Percentiles rank a stretch among this genome's conserved stretches.
phyloP scores from a whole-genome alignment of 2,329 filamentous ascomycete genomes.

The Chrysoporthe puriensis region DNA sequence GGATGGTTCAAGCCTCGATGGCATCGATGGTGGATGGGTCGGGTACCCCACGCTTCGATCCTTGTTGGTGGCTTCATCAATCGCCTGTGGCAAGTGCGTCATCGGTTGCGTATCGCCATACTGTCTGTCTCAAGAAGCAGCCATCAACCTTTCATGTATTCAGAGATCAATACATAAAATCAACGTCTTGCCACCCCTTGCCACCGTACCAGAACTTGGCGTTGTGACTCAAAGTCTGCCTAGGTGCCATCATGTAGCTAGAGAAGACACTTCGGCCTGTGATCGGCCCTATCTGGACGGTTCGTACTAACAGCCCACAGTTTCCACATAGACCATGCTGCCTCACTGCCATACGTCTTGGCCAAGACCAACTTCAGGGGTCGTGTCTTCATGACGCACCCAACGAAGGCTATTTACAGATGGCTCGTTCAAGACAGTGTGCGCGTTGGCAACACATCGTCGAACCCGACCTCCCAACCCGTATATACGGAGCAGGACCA shows the following conservation, averaged over 20 bases:
- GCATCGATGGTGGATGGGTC: constrained; percentile 21
- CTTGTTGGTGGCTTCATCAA: constrained; percentile 7
- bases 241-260: constrained; percentile 24
- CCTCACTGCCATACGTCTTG: constrained; percentile 94
- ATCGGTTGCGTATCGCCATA: background rate
- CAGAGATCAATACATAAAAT: constrained; percentile 36
- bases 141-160: constrained; percentile 29
- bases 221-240: constrained; percentile 24
- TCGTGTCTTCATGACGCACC: constrained; percentile 98
- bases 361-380: constrained; percentile 98
- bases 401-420: constrained; percentile 99
- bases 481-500: constrained; percentile 97
- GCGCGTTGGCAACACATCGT: constrained; percentile 76
- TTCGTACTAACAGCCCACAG: constrained; percentile 50
- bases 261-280: constrained; percentile 1
- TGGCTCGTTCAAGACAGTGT: constrained; percentile 98
- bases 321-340: constrained; percentile 99
- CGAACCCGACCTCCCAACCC: constrained; percentile 67
- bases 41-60: constrained; percentile 25
- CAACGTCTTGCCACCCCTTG: constrained; percentile 28
- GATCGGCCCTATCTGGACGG: background rate
- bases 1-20: constrained; percentile 25
- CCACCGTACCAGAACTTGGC: constrained; percentile 27
- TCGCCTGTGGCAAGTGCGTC: background rate
- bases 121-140: constrained; percentile 5